Conservation (phyloP, 768 basidiomycete species). For the Psilocybe sp. region DNA sequence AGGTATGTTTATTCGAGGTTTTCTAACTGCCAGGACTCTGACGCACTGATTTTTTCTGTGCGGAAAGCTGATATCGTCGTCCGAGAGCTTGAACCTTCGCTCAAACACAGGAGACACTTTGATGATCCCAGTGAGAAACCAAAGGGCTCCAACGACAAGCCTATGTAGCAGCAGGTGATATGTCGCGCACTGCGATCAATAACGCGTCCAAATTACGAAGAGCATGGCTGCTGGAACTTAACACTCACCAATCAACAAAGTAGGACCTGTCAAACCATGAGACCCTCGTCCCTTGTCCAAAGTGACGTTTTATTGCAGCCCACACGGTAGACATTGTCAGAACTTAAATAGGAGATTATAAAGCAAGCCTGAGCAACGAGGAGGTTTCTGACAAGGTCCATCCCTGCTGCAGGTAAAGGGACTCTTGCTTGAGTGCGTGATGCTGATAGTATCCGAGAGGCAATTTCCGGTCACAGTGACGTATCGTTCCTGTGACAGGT, state of each 20-base stretch:
- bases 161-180: slow-evolving; percentile 13
- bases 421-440: neutral
- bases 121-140: slow-evolving; percentile 39
- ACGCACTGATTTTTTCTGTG: slow-evolving; percentile 50
- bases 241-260: slow-evolving; percentile 49
- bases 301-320: slow-evolving; percentile 21
- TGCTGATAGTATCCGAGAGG: neutral
- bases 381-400: neutral
- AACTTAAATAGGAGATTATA: neutral
- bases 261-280: slow-evolving; percentile 47
- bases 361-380: too few species aligned
- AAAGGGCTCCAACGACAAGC: slow-evolving; percentile 36
- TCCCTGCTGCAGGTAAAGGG: neutral
- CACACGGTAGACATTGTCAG: slow-evolving; percentile 9
- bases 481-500: slow-evolving; percentile 7
- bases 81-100: slow-evolving; percentile 45
- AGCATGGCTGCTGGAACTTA: too few species aligned
- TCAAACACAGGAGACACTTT: slow-evolving; percentile 41
- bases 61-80: slow-evolving; percentile 51
- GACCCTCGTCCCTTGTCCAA: slow-evolving; percentile 32
- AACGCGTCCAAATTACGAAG: too few species aligned
- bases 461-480: neutral
- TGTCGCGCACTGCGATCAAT: too few species aligned
- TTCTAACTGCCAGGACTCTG: neutral
- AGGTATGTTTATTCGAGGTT: neutral